These are phyloP conservation scores for Xylariaceae sp. DNA, from an alignment of 2,329 filamentous ascomycete species.

Conservation along the genomic window DNA sequence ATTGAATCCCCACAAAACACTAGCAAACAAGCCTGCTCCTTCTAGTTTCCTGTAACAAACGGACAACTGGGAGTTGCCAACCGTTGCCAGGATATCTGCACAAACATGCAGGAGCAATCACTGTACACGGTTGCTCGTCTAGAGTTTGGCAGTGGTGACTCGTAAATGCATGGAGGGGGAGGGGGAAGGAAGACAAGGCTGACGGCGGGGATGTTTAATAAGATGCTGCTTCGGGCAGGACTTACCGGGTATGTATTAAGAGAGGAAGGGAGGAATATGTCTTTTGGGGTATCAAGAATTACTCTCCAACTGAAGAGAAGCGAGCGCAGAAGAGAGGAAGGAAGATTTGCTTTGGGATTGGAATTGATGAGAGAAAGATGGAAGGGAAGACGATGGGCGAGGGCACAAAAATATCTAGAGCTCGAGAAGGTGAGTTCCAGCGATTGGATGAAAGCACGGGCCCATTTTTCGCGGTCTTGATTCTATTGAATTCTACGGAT, in stretches of 20 bases:
- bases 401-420: conserved; percentile 20
- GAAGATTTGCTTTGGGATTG: conserved; percentile 10
- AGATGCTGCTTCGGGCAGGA: neutral
- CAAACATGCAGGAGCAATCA: neutral
- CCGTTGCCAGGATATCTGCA: neutral
- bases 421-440: conserved; percentile 9
- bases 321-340: neutral
- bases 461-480: conserved; percentile 21
- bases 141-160: neutral
- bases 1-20: too few relatives aligned
- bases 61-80: too few relatives aligned
- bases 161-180: neutral
- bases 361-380: conserved; percentile 6
- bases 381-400: conserved; percentile 14
- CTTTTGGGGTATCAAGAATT: conserved; percentile 11
- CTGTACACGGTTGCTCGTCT: too few relatives aligned
- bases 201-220: conserved; percentile 15
- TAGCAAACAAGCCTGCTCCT: too few relatives aligned
- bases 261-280: neutral
- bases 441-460: conserved; percentile 21
- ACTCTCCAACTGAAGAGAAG: conserved; percentile 12
- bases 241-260: conserved; percentile 15
- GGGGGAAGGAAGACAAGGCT: conserved; percentile 12
- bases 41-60: too few relatives aligned
- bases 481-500: conserved; percentile 32